Evolutionary conservation across 495 filamentous ascomycete genomes (phyloP).

Genomic region (Filosporella fistucella): DNA sequence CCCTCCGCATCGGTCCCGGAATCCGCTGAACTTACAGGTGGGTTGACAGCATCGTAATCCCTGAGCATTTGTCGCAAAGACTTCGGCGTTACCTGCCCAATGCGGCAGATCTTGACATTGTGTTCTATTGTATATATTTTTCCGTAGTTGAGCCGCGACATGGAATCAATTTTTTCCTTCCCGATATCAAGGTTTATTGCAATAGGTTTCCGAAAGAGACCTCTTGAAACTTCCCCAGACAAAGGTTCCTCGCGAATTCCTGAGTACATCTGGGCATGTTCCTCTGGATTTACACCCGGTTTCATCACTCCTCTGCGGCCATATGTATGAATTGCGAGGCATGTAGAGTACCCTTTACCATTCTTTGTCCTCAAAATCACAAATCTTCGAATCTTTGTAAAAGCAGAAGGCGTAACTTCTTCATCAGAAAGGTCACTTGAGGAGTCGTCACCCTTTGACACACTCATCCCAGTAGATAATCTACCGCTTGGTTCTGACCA

Average conservation of each 20-base stretch:
- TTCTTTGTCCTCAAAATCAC: background rate
- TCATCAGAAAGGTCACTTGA: too few relatives aligned
- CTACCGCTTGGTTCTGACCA: constrained; percentile 11
- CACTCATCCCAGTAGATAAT: too few relatives aligned
- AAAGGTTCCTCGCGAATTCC: background rate
- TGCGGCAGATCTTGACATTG: constrained; percentile 12
- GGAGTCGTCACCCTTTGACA: too few relatives aligned
- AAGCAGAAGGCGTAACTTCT: too few relatives aligned
- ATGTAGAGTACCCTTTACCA: background rate
- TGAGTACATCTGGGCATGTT: constrained; percentile 9
- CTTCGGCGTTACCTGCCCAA: background rate
- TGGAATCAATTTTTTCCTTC: background rate
- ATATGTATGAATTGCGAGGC: constrained; percentile 7
- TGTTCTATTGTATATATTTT: constrained; percentile 18
- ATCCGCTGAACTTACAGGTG: too few relatives aligned
- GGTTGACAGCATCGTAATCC: background rate
- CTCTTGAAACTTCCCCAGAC: background rate
- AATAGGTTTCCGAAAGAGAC: background rate
- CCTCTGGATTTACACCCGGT: background rate
- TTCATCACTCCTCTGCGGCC: constrained; percentile 2
- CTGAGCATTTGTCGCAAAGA: background rate
- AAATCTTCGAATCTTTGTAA: constrained; percentile 5
- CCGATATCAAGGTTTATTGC: background rate
- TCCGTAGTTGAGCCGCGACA: constrained; percentile 9
- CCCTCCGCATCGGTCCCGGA: too few relatives aligned